Evolutionary conservation across 2,329 filamentous ascomycete species (phyloP).

Genomic region (Penicillium palitans): DNA sequence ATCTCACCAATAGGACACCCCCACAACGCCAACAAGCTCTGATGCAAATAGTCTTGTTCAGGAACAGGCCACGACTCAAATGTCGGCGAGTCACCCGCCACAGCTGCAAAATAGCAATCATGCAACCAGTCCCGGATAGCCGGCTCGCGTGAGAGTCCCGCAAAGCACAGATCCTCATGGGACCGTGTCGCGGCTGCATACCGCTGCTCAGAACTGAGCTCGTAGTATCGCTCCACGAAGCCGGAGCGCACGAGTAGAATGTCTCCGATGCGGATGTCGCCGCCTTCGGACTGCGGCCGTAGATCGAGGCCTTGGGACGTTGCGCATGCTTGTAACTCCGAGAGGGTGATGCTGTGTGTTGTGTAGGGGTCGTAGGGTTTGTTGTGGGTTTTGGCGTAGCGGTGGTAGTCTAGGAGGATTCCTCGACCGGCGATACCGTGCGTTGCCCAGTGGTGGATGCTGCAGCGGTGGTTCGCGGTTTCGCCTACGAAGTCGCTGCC

Average conservation of each 20-base stretch:
- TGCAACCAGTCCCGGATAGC: constrained; percentile 66
- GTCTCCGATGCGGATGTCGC: constrained; percentile 61
- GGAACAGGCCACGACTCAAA: constrained; percentile 65
- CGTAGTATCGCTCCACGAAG: constrained; percentile 59
- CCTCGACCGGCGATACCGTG: constrained; percentile 47
- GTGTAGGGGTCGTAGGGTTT: constrained; percentile 55
- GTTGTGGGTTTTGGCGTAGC: constrained; percentile 53
- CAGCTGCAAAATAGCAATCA: constrained; percentile 67
- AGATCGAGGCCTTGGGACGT: constrained; percentile 63
- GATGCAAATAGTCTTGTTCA: constrained; percentile 39
- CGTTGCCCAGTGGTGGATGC: constrained; percentile 46
- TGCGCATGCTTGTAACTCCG: constrained; percentile 60
- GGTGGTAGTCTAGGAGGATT: constrained; percentile 45
- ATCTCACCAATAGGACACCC: constrained; percentile 49
- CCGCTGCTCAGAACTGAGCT: constrained; percentile 41
- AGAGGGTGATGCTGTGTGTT: constrained; percentile 54
- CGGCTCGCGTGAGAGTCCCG: constrained; percentile 55
- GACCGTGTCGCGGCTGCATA: constrained; percentile 33
- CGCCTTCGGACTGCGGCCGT: constrained; percentile 54
- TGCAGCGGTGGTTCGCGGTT: constrained; percentile 40
- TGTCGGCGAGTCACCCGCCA: constrained; percentile 61
- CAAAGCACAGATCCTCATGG: constrained; percentile 47
- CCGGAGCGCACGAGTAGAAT: constrained; percentile 67
- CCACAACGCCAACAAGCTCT: constrained; percentile 46
- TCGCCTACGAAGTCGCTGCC: constrained; percentile 37